Base-by-base conservation (phyloP, 2,329 filamentous ascomycete species). In the Intubia oerlemansii region DNA sequence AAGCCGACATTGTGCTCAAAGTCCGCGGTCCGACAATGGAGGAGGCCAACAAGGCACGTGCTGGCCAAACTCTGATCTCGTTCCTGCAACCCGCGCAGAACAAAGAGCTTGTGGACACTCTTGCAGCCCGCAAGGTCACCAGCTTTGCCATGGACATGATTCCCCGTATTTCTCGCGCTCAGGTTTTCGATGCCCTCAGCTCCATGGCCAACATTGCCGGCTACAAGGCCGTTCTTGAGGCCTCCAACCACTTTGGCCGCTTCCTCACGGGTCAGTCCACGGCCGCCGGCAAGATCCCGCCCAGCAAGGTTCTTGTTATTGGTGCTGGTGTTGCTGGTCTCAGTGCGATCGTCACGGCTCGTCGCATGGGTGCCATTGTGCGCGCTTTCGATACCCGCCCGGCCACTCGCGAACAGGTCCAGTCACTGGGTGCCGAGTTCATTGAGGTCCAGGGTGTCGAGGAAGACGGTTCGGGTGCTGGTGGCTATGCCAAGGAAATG, bases 141-240 rank as follows among this genome's bases (percentile, higher is more conserved):
- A 56, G 67, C 11, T 88, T 92, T 44, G 80, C 82, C 14, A 91
- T 92, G 81, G 82, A 92, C 45, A 75, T 84, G 69, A 75, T 92
- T 29, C 82, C 82, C 11, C 70, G 82, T 23, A 91, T 91, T 40
- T 90, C 81, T 1, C 67, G 82, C 26, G 81, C 82, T 2, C 82
- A 91, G 46, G 71, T 78, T 1, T 91, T 90, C 41, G 81, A 91
- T 50, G 81, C 80, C 1, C 58, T 91, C 32, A 82, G 79, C 47
- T 88, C 78, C 8, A 91, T 91, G 82, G 81, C 82, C 34, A 91
- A 91, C 41, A 91, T 91, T 52, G 79, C 81, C 14, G 82, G 82
- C 1, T 92, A 92, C 53, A 91, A 90, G 50, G 82, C 81, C 23
- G 79, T 91, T 2, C 56, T 91, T 24, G 81, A 91, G 48, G 82